phyloP scores from a whole-genome alignment of 2,329 filamentous ascomycete genomes.

The Hymenoscyphus scutula region DNA sequence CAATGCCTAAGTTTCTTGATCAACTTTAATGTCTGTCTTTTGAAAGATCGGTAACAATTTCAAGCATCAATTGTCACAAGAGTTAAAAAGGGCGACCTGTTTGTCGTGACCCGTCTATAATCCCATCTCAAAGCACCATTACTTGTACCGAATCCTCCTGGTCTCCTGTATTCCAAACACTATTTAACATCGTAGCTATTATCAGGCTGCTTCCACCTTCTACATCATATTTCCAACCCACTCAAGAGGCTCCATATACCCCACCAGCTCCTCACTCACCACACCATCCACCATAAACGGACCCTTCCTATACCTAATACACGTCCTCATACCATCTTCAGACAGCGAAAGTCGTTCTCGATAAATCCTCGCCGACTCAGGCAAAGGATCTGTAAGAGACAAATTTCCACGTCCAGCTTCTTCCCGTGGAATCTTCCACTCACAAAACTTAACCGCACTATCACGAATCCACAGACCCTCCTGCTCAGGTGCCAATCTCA shows the following conservation, averaged over 20 bases:
- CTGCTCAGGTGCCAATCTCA: constrained; percentile 18
- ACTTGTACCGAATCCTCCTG: no score
- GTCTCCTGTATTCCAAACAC: no score
- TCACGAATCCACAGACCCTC: constrained; percentile 26
- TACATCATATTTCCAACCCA: constrained; percentile 5
- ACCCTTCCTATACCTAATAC: constrained; percentile 5
- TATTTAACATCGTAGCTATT: no score
- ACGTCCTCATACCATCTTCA: neutral
- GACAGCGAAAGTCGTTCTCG: constrained; percentile 10
- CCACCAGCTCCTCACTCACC: neutral
- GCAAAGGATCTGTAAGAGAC: constrained; percentile 8
- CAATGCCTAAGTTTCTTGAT: no score
- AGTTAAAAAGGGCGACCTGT: no score
- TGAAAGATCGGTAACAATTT: no score
- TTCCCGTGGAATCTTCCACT: constrained; percentile 40
- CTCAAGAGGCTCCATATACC: neutral
- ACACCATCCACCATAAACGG: neutral
- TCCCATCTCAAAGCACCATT: no score
- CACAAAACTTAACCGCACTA: constrained; percentile 34
- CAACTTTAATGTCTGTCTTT: no score
- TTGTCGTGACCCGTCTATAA: no score
- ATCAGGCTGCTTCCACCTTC: no score
- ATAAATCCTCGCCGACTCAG: constrained; percentile 17
- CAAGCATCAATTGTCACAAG: neutral
- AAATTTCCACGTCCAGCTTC: constrained; percentile 28